Conservation (phyloP, 2,329 filamentous ascomycete species). For the Epichloe typhina region DNA sequence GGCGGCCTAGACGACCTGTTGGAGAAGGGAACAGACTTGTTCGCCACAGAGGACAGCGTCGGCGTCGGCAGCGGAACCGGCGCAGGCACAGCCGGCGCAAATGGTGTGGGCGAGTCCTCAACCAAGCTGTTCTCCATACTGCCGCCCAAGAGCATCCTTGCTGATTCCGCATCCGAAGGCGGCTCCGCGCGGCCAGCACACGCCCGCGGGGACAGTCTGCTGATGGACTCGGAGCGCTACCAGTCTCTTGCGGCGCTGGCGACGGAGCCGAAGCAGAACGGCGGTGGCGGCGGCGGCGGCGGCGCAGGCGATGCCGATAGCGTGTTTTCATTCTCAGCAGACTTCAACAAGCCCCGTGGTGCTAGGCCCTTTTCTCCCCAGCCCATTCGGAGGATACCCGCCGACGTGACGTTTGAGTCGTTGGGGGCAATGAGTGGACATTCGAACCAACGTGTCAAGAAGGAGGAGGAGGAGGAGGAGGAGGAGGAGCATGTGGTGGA, state of each 20-base stretch:
- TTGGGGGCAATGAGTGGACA: conserved; percentile 15
- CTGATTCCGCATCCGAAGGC: conserved; percentile 31
- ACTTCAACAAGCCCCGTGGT: conserved; percentile 39
- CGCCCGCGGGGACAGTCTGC: conserved; percentile 39
- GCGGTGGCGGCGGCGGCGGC: conserved; percentile 11
- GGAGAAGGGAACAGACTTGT: conserved; percentile 50
- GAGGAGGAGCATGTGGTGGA: conserved; percentile 3
- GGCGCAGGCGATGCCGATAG: conserved; percentile 30
- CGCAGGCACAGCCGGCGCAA: not conserved
- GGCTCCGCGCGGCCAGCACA: conserved; percentile 19
- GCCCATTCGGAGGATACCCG: conserved; percentile 28
- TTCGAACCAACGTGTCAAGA: not conserved
- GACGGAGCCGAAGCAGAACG: conserved; percentile 13
- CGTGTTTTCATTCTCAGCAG: conserved; percentile 39
- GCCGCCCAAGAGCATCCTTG: conserved; percentile 50
- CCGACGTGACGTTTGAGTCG: conserved; percentile 28
- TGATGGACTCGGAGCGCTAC: conserved; percentile 39
- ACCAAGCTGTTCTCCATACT: conserved; percentile 50
- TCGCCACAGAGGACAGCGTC: conserved; percentile 29
- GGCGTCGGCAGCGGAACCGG: conserved; percentile 10
- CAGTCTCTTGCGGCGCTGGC: conserved; percentile 43
- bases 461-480: not conserved
- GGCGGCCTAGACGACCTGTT: conserved; percentile 53
- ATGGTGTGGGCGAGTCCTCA: conserved; percentile 18
- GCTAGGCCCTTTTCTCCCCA: conserved; percentile 49